phyloP scores from a whole-genome alignment of 441 rosid genomes.

The California macrophylla region DNA sequence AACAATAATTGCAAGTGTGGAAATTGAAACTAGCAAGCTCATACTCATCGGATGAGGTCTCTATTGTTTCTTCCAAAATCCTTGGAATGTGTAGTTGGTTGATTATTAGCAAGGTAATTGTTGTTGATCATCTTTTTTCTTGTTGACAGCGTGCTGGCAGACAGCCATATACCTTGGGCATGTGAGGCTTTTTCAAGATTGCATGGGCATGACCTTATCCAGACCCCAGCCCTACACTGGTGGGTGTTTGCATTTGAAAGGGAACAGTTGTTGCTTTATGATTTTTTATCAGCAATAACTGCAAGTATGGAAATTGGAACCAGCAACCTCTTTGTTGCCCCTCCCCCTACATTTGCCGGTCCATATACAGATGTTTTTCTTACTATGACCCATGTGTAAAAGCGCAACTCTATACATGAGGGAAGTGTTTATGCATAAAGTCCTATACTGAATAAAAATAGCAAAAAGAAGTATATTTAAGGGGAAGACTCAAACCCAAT shows the following conservation, averaged over 20 bases:
- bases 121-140: slow-evolving; percentile 7
- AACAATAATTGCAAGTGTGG: not conserved
- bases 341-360: too few relatives aligned
- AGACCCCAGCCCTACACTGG: slow-evolving; percentile 61
- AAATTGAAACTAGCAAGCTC: not conserved
- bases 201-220: slow-evolving; percentile 61
- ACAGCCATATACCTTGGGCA: slow-evolving; percentile 97
- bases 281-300: too few relatives aligned
- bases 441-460: too few relatives aligned
- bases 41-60: too few relatives aligned
- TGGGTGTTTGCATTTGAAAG: slow-evolving; percentile 19
- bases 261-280: not conserved
- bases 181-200: slow-evolving; percentile 86
- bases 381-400: too few relatives aligned
- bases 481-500: too few relatives aligned
- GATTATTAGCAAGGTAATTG: not conserved
- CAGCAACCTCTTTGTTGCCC: too few relatives aligned
- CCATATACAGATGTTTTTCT: too few relatives aligned
- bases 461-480: too few relatives aligned
- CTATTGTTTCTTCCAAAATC: not conserved
- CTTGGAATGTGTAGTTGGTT: not conserved
- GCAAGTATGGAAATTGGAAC: too few relatives aligned
- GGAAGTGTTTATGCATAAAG: too few relatives aligned
- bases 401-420: too few relatives aligned
- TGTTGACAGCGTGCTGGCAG: slow-evolving; percentile 73